Conservation (phyloP, 495 filamentous ascomycete species). For the Daldinia vernicosa region DNA sequence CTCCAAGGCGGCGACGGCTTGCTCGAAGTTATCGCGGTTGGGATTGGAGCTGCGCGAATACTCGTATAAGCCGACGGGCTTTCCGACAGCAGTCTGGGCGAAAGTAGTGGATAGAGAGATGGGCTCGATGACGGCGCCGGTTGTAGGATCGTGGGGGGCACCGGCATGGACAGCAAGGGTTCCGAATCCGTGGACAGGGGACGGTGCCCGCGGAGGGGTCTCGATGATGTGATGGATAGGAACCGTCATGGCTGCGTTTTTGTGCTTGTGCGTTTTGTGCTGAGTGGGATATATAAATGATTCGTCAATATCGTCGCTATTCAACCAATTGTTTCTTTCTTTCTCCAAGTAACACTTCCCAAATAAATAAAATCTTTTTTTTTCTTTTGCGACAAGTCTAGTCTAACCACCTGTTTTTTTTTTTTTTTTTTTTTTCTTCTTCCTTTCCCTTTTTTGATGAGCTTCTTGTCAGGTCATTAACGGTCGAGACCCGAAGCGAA, state of each 20-base stretch:
- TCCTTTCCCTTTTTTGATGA: neutral
- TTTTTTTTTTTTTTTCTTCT: neutral
- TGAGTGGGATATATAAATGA: neutral
- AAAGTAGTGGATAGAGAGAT: slow-evolving; percentile 97
- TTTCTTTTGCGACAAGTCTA: neutral
- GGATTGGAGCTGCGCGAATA: slow-evolving; percentile 93
- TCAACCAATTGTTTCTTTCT: neutral
- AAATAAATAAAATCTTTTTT: neutral
- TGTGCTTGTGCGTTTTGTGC: neutral
- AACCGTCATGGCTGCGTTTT: slow-evolving; percentile 49
- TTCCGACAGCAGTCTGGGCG: slow-evolving; percentile 83
- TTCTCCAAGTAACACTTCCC: neutral
- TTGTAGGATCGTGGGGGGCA: slow-evolving; percentile 84
- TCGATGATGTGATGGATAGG: slow-evolving; percentile 52
- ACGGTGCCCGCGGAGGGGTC: slow-evolving; percentile 54
- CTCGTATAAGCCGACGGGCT: slow-evolving; percentile 86
- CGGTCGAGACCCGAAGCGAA: neutral
- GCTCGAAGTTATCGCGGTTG: slow-evolving; percentile 93
- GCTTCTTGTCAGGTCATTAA: neutral
- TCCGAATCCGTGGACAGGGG: slow-evolving; percentile 72
- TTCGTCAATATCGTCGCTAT: neutral
- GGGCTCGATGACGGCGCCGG: slow-evolving; percentile 93
- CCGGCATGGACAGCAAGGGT: slow-evolving; percentile 96
- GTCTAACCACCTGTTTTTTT: neutral
- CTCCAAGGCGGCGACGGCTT: slow-evolving; percentile 89